Conservation (phyloP, 2,329 filamentous ascomycete species). For the Alternaria triticina region DNA sequence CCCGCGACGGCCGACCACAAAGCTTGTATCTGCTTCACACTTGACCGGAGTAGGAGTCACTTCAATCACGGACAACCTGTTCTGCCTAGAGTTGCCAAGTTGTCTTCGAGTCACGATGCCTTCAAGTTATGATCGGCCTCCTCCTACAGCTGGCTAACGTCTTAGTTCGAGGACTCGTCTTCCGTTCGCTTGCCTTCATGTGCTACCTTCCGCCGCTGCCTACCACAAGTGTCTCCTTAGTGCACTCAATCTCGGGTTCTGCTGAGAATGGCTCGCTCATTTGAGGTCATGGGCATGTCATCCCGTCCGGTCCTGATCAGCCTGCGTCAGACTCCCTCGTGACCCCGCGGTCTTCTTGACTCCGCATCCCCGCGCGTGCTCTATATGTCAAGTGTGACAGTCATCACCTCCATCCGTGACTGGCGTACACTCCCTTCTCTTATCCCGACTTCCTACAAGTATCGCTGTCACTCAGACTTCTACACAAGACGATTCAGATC, state of each 20-base stretch:
- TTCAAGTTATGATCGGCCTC: neutral
- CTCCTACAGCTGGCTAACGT: neutral
- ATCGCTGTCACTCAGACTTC: neutral
- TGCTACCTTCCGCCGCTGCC: neutral
- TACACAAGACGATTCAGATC: neutral
- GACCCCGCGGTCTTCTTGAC: neutral
- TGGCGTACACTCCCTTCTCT: neutral
- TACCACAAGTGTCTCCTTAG: neutral
- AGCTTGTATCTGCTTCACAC: neutral
- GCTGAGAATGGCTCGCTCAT: neutral
- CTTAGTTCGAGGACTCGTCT: neutral
- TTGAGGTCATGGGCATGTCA: slow-evolving; percentile 1
- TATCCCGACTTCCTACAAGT: neutral
- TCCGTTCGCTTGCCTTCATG: neutral
- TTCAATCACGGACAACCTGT: neutral
- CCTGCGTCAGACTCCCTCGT: neutral
- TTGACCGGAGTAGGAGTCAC: neutral
- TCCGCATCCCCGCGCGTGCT: neutral
- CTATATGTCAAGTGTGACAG: neutral
- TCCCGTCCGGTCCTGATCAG: neutral
- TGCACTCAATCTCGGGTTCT: neutral
- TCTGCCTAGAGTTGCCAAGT: neutral
- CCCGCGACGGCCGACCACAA: neutral
- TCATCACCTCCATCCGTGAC: neutral
- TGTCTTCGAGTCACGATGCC: neutral